A percentile compares a stretch with the other conserved stretches of the same genome.
These are phyloP conservation scores for Podospora comata DNA, from an alignment of 495 filamentous ascomycete species.

Conservation along the genomic window DNA sequence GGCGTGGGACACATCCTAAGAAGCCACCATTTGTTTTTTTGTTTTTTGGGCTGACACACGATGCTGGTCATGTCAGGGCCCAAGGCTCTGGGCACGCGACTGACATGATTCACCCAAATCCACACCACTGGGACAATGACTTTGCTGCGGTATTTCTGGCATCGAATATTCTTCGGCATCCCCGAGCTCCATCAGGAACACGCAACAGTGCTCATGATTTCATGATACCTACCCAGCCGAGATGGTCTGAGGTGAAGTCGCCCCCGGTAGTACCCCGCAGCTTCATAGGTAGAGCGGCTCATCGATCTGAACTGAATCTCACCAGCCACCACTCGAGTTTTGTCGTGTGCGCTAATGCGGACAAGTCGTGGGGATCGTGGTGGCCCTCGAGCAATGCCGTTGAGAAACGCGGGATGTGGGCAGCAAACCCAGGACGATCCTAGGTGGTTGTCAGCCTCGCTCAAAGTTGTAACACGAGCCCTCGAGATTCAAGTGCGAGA, in stretches of 20 bases:
- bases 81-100: conserved; percentile 1
- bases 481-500: not conserved
- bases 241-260: not conserved
- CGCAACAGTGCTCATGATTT: not conserved
- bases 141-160: not conserved
- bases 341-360: conserved; percentile 7
- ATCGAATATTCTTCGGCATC: not conserved
- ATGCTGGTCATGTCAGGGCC: not conserved
- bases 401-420: conserved; percentile 3
- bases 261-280: conserved; percentile 1
- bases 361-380: not conserved
- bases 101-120: not conserved
- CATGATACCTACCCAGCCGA: not conserved
- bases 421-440: not conserved
- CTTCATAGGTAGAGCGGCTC: not conserved
- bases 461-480: not conserved
- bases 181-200: not conserved
- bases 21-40: not conserved
- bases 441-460: not conserved
- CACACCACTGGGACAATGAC: not conserved
- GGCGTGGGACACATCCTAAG: not conserved
- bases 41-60: not conserved
- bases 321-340: conserved; percentile 4
- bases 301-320: conserved; percentile 14
- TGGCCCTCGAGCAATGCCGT: not conserved